Evolutionary conservation across 352 stramenopile species (phyloP), one percentile per base, ranked within the genome.

Genomic region (Globisporangium cederbergense): DNA sequence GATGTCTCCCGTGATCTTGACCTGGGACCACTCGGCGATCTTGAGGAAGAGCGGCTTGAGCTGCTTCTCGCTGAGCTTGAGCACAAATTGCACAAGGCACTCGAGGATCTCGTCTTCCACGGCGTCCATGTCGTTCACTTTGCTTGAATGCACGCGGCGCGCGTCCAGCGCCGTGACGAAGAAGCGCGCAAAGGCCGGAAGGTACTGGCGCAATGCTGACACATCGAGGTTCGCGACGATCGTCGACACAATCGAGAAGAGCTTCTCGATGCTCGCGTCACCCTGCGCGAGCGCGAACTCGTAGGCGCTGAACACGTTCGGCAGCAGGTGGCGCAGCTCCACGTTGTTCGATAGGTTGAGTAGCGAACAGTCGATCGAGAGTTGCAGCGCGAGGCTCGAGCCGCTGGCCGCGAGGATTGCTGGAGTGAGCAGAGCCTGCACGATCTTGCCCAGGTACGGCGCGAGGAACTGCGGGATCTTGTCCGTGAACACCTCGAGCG

Each of bases 61-160:
- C 72, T 96, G 88, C 71, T 95, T 96, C 60, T 97, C 89, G 65
- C 83, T 96, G 30, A 97, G 63, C 56, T 95, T 91, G 28, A 97
- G 62, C 8, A 97, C 77, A 53, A 97, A 93, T 56, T 90, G 75
- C 22, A 94, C 75, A 13, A 95, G 68, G 25, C 83, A 83, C 2
- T 91, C 79, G 1, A 96, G 73, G 14, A 92, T 67, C 36, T 91
- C 83, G 55, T 95, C 84, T 47, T 96, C 86, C 2, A 94, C 83
- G 1, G 67, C 64, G 40, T 92, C 83, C 30, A 92, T 49, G 45
- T 93, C 70, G 22, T 88, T 25, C 9, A 90, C 55, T 52, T 83
- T 79, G 3, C 53, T 63, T 1, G 75, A 51, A 47, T 95, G 88
- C 42, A 93, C 77, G 54, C 88, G 86, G 30, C 86, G 84, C 58